Base-by-base conservation (phyloP, 1,139 yeast genomes). In the Hemisphaericaspora subhashii region DNA sequence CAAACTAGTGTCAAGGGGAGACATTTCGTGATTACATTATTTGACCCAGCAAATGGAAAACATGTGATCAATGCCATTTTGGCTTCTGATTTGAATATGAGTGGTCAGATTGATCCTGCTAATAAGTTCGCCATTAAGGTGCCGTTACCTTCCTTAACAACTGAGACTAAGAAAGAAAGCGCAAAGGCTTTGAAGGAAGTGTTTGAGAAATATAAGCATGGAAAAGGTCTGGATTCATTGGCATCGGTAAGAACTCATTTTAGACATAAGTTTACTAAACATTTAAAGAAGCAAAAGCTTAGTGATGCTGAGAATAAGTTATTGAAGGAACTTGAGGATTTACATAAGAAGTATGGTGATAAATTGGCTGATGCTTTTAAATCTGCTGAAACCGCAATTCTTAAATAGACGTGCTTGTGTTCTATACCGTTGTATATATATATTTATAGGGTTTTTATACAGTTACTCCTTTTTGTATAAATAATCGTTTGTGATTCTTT, bases 1-100 rank as follows among this genome's bases (percentile, higher is more conserved):
- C 86, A 86, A 45, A 81, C 95, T 6, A 73, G 87, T 0, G 54
- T 82, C 38, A 85, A 87, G 52, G 92, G 92, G 9, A 73, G 87
- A 52, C 72, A 80, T 42, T 69, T 86, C 37, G 65, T 79, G 34
- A 75, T 90, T 22, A 88, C 95, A 0, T 92, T 89, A 2, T 90
- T 83, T 59, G 96, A 89, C 52, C 94, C 96, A 9, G 68, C 68
- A 37, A 75, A 86, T 50, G 74, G 80, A 20, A 85, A 86, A 53
- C 73, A 77, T 45, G 77, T 90, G 20, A 73, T 84, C 34, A 81
- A 87, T 43, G 73, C 89, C 0, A 81, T 90, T 29, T 60, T 88
- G 44, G 83, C 77, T 1, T 72, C 90, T 0, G 78, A 77, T 10
- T 62, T 87, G 56, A 86, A 86, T 51, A 64, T 90, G 68, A 87